Percentiles rank a stretch among this genome's conserved stretches.
phyloP scores from a whole-genome alignment of 352 stramenopile genomes.

The Phytophthora tentaculata region DNA sequence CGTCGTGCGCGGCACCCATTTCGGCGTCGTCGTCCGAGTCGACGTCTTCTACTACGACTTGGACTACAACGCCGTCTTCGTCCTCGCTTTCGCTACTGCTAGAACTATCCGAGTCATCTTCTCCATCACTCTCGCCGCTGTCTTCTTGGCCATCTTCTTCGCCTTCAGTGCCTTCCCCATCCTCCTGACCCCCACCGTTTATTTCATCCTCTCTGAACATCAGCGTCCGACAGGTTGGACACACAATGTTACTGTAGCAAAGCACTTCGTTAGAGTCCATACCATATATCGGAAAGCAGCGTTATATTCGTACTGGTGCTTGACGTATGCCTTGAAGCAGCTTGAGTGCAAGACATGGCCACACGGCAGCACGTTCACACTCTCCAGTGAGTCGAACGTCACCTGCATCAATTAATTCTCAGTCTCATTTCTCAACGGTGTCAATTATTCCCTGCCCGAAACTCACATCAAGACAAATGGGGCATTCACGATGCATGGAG shows the following conservation, averaged over 20 bases:
- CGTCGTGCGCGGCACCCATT: slow-evolving; percentile 31
- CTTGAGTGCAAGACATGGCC: slow-evolving; percentile 78
- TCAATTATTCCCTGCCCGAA: not conserved
- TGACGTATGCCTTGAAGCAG: slow-evolving; percentile 73
- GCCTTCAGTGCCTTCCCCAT: slow-evolving; percentile 17
- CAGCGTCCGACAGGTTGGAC: slow-evolving; percentile 64
- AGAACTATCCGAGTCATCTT: slow-evolving; percentile 25
- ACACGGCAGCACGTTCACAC: slow-evolving; percentile 72
- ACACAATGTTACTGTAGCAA: slow-evolving; percentile 53
- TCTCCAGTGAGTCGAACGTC: slow-evolving; percentile 79
- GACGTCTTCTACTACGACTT: slow-evolving; percentile 22
- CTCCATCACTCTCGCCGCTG: slow-evolving; percentile 15
- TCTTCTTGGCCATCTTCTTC: slow-evolving; percentile 31
- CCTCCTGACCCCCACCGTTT: slow-evolving; percentile 22
- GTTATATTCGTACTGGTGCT: slow-evolving; percentile 49
- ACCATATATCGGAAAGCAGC: not conserved
- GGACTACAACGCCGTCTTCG: slow-evolving; percentile 22
- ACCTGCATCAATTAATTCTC: slow-evolving; percentile 34
- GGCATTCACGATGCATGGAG: slow-evolving; percentile 84
- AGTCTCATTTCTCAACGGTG: not conserved
- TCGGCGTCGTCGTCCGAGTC: slow-evolving; percentile 22
- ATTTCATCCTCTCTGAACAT: slow-evolving; percentile 55
- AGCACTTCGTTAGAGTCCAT: not conserved
- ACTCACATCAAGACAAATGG: slow-evolving; percentile 79
- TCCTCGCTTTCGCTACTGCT: slow-evolving; percentile 32